Evolutionary conservation across 2,329 filamentous ascomycete species (phyloP), one percentile per base, ranked within the genome.

Genomic region (Ophidiomyces ophidiicola): DNA sequence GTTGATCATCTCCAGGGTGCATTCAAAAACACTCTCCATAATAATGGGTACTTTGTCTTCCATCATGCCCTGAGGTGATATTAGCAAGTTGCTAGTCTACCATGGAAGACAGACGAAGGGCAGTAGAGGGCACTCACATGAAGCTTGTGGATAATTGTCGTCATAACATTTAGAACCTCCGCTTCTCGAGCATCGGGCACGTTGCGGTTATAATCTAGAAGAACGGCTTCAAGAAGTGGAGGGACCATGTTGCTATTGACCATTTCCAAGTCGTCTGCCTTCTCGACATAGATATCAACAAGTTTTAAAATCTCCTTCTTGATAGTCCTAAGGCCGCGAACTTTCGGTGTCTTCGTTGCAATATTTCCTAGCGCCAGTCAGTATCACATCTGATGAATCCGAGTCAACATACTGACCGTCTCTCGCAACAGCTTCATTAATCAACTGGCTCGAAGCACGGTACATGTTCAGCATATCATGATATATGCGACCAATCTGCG

Each of bases 391-490:
- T n/a, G 11, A 28, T 19, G n/a, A 19, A n/a, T 23, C 6, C 19
- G 36, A 32, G 20, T 37, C n/a, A 36, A 40, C 25, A 8, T 23
- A 44, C 26, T 18, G 63, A 81, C 84, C 88, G 54, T 94, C 85
- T 45, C 77, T 74, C 46, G 80, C 79, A 28, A 98, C 86, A 45
- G 86, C 81, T 58, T 94, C 84, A 6, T 92, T 94, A 47, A 98
- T 98, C 49, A 98, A 75, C 55, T 84, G 78, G 58, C 88, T 96
- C n/a, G 88, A 90, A 28, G 88, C 90, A 36, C 86, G 82, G 62
- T 96, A 98, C 92, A 98, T 98, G 54, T 90, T 88, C 42, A 98
- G 69, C 88, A 98, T 96, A 58, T 98, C 90, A 50, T 92, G 78
- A 61, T 96, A 98, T 51, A 98, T 96, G 42, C 86, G 81, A 28